These are phyloP conservation scores for Tilletia caries DNA, from an alignment of 1,284 basidiomycete species.

Conservation along the genomic window DNA sequence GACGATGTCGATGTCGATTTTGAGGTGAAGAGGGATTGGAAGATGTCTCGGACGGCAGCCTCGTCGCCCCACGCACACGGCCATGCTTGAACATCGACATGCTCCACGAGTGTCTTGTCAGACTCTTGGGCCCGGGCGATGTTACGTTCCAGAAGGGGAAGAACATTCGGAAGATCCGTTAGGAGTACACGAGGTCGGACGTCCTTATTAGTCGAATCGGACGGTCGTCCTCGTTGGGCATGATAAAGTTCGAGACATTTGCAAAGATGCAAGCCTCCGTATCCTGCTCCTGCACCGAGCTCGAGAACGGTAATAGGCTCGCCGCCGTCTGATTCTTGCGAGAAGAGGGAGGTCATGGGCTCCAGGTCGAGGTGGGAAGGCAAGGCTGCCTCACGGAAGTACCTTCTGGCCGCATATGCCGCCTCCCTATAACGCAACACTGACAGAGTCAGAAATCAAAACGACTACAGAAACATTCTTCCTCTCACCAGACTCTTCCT, in stretches of 20 bases:
- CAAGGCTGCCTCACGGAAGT: slow-evolving; percentile 25
- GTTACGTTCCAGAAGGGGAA: slow-evolving; percentile 45
- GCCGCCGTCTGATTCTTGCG: background rate
- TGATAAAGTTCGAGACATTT: slow-evolving; percentile 19
- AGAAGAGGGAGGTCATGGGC: slow-evolving; percentile 40
- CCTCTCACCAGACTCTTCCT: slow-evolving; percentile 42
- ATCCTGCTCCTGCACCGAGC: slow-evolving; percentile 48
- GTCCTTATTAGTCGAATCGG: background rate
- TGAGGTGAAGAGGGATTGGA: slow-evolving; percentile 5
- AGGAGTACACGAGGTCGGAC: slow-evolving; percentile 27
- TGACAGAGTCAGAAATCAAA: too few relatives aligned
- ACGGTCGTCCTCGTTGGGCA: background rate
- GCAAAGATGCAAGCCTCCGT: slow-evolving; percentile 45
- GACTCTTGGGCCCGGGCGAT: slow-evolving; percentile 19
- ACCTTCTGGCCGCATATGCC: slow-evolving; percentile 38
- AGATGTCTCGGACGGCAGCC: slow-evolving; percentile 21
- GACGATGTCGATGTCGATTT: background rate
- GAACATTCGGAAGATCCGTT: slow-evolving; percentile 48
- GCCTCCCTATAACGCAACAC: slow-evolving; percentile 31
- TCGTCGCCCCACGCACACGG: slow-evolving; percentile 43
- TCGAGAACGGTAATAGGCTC: slow-evolving; percentile 31
- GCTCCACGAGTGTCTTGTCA: background rate
- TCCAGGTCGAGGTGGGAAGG: slow-evolving; percentile 31
- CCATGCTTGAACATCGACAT: slow-evolving; percentile 21
- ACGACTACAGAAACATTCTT: too few relatives aligned